A percentile compares a stretch with the other conserved stretches of the same genome.
These are phyloP conservation scores for Vigna reflexopilosa DNA, from an alignment of 306 rosid genomes.

Conservation along the genomic window DNA sequence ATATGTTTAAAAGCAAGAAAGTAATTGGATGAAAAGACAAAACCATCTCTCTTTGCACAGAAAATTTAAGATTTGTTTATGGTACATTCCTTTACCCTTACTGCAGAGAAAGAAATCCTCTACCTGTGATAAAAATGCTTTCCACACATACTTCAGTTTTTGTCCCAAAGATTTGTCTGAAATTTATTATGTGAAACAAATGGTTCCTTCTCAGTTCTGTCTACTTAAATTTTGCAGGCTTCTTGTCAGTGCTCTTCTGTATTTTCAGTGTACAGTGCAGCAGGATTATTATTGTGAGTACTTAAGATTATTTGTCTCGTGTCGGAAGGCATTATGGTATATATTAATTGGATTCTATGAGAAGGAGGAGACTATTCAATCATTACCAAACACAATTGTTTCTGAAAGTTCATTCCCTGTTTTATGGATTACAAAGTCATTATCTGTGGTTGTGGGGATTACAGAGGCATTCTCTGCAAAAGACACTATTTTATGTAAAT, in stretches of 20 bases:
- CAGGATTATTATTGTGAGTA: slow-evolving; percentile 55
- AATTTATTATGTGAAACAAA: slow-evolving; percentile 34
- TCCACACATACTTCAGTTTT: slow-evolving; percentile 20
- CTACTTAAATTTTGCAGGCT: slow-evolving; percentile 66
- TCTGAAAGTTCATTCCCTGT: slow-evolving; percentile 60
- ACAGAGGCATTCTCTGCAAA: slow-evolving; percentile 56
- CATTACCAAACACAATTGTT: slow-evolving; percentile 48
- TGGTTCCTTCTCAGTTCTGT: slow-evolving; percentile 27
- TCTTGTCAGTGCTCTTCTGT: slow-evolving; percentile 64
- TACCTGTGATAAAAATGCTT: slow-evolving; percentile 20
- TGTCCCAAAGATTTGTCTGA: slow-evolving; percentile 23
- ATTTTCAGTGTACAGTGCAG: slow-evolving; percentile 44
- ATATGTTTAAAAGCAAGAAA: slow-evolving; percentile 19
- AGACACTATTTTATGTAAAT: slow-evolving; percentile 48
- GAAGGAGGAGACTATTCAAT: slow-evolving; percentile 50
- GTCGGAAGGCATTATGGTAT: slow-evolving; percentile 78
- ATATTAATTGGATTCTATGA: slow-evolving; percentile 57
- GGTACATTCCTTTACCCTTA: slow-evolving; percentile 4
- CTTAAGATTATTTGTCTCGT: slow-evolving; percentile 75
- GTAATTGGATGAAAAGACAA: slow-evolving; percentile 28
- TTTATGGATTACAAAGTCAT: slow-evolving; percentile 81
- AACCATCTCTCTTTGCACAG: slow-evolving; percentile 8
- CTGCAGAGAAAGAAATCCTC: slow-evolving; percentile 35
- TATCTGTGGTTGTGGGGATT: slow-evolving; percentile 59
- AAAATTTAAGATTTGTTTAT: slow-evolving; percentile 27